phyloP scores from a whole-genome alignment of 495 filamentous ascomycete species.

The Daldinia vernicosa region DNA sequence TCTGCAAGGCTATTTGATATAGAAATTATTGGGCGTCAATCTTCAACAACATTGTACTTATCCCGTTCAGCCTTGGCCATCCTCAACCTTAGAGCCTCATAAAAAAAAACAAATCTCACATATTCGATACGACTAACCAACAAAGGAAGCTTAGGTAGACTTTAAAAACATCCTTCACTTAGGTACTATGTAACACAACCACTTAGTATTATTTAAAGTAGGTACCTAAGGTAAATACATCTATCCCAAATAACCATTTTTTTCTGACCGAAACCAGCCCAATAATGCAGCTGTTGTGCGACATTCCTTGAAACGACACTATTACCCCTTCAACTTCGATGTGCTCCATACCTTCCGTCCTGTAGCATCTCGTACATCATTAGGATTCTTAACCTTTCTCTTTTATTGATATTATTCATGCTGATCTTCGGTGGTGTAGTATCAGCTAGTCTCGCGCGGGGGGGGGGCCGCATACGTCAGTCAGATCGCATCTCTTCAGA shows the following conservation, averaged over 20 bases:
- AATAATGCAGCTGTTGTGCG: conserved; percentile 11
- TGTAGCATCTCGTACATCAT: conserved; percentile 40
- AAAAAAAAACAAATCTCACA: not conserved
- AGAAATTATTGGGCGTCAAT: conserved; percentile 22
- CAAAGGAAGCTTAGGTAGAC: not conserved
- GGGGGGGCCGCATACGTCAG: conserved; percentile 35
- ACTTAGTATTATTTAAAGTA: too few species aligned
- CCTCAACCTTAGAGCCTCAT: not conserved
- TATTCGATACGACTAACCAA: not conserved
- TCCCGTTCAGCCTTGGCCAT: not conserved
- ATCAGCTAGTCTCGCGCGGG: conserved; percentile 25
- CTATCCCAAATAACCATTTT: not conserved
- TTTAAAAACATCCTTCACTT: not conserved
- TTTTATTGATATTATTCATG: conserved; percentile 24
- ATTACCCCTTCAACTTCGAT: conserved; percentile 21
- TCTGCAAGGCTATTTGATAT: conserved; percentile 32
- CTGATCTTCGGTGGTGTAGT: conserved; percentile 30
- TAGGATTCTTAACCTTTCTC: conserved; percentile 27
- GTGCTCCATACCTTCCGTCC: conserved; percentile 13
- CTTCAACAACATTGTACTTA: not conserved
- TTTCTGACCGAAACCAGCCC: not conserved
- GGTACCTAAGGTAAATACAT: too few species aligned
- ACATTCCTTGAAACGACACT: conserved; percentile 33
- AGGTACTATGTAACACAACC: not conserved
- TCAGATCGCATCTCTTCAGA: conserved; percentile 24